Conservation (phyloP, 352 stramenopile species). For the Pythium apleroticum region DNA sequence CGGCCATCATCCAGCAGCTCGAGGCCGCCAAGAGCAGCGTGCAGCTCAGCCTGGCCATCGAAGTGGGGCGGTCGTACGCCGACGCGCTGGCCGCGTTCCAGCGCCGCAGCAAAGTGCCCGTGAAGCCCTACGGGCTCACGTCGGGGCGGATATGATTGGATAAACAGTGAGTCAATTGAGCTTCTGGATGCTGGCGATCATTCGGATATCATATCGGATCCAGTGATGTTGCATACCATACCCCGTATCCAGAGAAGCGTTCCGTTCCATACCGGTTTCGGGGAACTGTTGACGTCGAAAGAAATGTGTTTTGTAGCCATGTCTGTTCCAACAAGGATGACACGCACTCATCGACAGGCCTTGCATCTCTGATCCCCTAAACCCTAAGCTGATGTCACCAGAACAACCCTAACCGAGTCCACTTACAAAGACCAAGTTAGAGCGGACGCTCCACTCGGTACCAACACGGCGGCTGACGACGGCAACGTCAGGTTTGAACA, state of each 20-base stretch:
- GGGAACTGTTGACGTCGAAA: slow-evolving; percentile 13
- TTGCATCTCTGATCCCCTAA: slow-evolving; percentile 10
- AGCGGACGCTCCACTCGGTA: neutral
- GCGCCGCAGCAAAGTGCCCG: slow-evolving; percentile 31
- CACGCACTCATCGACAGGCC: slow-evolving; percentile 20
- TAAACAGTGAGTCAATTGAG: slow-evolving; percentile 1
- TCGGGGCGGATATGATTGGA: slow-evolving; percentile 47
- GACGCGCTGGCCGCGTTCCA: slow-evolving; percentile 35
- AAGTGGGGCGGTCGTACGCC: slow-evolving; percentile 48
- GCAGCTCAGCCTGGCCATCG: slow-evolving; percentile 50
- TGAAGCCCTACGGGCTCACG: slow-evolving; percentile 57
- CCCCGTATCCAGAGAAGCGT: no score
- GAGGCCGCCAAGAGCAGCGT: slow-evolving; percentile 62
- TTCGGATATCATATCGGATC: neutral
- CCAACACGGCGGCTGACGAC: slow-evolving; percentile 18
- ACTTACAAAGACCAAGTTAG: slow-evolving; percentile 15
- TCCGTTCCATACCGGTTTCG: neutral
- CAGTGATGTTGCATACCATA: no score
- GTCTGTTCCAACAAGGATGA: slow-evolving; percentile 4
- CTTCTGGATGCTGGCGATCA: neutral
- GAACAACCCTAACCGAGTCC: slow-evolving; percentile 6
- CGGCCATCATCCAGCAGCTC: slow-evolving; percentile 53
- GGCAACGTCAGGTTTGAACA: slow-evolving; percentile 23
- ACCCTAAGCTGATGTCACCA: neutral
- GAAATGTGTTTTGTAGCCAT: neutral